Evolutionary conservation across 2,329 filamentous ascomycete genomes (phyloP).

Genomic region (Talaromyces atroroseus): DNA sequence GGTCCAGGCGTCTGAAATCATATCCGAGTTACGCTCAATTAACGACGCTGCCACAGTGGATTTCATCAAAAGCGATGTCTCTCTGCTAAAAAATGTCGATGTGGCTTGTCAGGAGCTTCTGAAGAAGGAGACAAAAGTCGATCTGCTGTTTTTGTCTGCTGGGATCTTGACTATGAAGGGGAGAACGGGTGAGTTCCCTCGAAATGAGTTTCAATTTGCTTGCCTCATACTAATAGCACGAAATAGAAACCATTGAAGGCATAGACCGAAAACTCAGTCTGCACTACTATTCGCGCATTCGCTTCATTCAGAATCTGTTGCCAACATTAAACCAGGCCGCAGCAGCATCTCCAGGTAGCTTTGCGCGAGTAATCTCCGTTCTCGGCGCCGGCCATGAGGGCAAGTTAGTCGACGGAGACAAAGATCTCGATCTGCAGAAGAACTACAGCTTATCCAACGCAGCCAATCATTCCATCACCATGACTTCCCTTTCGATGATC

Average conservation of each 20-base stretch:
- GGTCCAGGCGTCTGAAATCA: constrained; percentile 32
- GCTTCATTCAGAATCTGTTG: constrained; percentile 29
- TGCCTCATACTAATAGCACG: no score
- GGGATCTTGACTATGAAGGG: constrained; percentile 18
- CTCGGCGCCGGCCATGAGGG: constrained; percentile 50
- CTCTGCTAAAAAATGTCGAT: constrained; percentile 49
- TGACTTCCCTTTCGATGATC: constrained; percentile 48
- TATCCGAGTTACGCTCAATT: constrained; percentile 36
- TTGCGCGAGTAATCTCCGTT: constrained; percentile 52
- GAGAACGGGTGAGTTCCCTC: constrained; percentile 14
- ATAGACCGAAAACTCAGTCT: constrained; percentile 26
- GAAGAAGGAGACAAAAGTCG: constrained; percentile 22
- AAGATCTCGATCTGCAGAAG: constrained; percentile 19
- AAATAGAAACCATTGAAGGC: constrained; percentile 28
- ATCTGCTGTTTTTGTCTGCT: constrained; percentile 27
- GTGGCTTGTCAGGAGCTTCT: constrained; percentile 43
- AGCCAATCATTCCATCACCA: constrained; percentile 40
- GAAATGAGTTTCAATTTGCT: not conserved
- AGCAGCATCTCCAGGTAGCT: constrained; percentile 20
- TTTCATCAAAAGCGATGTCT: constrained; percentile 48
- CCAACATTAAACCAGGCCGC: constrained; percentile 21
- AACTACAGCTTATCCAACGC: constrained; percentile 21
- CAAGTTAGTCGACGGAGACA: constrained; percentile 42
- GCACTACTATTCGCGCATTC: constrained; percentile 31
- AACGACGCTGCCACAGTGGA: constrained; percentile 43